Evolutionary conservation across 208 protist genomes (phyloP), one percentile per base, ranked within the genome.

Genomic region (Wallacemonas sp.): DNA sequence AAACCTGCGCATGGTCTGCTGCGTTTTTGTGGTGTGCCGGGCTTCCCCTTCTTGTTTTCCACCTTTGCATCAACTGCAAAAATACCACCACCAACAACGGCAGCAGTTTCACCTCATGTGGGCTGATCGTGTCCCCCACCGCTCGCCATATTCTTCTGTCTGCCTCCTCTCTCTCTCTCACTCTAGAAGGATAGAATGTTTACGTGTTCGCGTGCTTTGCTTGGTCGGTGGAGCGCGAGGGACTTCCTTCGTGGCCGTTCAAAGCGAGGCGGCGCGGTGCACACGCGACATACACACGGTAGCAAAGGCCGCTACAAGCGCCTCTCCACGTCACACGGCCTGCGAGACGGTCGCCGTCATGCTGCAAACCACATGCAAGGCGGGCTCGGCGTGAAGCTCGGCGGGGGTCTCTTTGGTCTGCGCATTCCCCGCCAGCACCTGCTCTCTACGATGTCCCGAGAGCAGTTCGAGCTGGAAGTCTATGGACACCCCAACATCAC

Each of bases 401-500:
- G 91, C 36, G 88, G 91, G 34, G 91, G 91, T 0, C 80, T 96
- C 33, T 96, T 96, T 61, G 91, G 91, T 19, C 73, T 91, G 28
- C 91, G 91, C 59, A 88, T 93, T 38, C 84, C 91, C 0, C 77
- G 86, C 0, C 87, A 96, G 63, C 82, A 93, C 55, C 61, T 73
- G 30, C 79, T 94, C 51, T 91, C 85, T 2, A 86, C 76, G 47
- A 82, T 92, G 77, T 79, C 87, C 38, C 44, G 31, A 31, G 84
- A 86, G 60, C 70, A 86, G 62, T 91, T 82, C 45, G 91, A 96
- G 1, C 39, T 94, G 33, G 78, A 80, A 36, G 47, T 94, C 34
- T 76, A 92, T 68, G 91, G 91, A 0, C 88, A 94, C 45, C 91
- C 91, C 1, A 93, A 96, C 72, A 96, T 96, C 61, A 94, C 88